Conservation (phyloP, 768 basidiomycete species). For the Dioszegia aurantiaca region DNA sequence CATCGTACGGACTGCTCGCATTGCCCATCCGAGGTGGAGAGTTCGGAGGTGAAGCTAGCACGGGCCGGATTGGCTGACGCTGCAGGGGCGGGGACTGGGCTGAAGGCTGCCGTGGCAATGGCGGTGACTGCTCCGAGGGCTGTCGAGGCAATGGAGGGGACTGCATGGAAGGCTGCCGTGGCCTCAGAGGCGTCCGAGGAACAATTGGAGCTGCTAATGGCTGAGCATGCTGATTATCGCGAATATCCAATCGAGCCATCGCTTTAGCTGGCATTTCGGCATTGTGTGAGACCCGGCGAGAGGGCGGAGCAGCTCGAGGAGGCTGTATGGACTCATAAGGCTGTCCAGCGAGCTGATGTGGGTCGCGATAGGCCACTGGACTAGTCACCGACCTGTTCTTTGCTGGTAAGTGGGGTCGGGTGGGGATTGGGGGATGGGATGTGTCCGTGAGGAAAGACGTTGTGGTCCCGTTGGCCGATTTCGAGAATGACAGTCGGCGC, state of each 20-base stretch:
- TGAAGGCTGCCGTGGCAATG: neutral
- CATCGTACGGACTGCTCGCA: neutral
- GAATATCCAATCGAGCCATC: neutral
- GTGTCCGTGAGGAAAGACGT: neutral
- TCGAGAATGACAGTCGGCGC: conserved; percentile 10
- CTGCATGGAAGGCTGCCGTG: no score
- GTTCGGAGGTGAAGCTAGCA: conserved; percentile 26
- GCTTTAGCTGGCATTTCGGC: neutral
- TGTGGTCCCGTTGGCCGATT: neutral
- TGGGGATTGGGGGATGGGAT: neutral
- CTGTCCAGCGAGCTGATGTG: conserved; percentile 17
- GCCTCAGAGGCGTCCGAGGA: no score
- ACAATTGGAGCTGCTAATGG: no score
- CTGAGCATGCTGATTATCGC: no score
- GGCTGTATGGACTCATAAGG: conserved; percentile 21
- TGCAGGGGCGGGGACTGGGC: neutral
- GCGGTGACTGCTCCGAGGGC: no score
- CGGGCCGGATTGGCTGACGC: conserved; percentile 28
- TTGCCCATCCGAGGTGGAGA: conserved; percentile 2
- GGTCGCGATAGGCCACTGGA: conserved; percentile 1
- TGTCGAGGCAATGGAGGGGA: no score
- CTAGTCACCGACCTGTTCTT: conserved; percentile 8
- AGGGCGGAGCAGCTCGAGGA: neutral
- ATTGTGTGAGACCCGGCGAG: conserved; percentile 5
- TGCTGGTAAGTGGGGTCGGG: neutral